phyloP scores from a whole-genome alignment of 2,329 filamentous ascomycete species.

The Waltergamsia citrina region DNA sequence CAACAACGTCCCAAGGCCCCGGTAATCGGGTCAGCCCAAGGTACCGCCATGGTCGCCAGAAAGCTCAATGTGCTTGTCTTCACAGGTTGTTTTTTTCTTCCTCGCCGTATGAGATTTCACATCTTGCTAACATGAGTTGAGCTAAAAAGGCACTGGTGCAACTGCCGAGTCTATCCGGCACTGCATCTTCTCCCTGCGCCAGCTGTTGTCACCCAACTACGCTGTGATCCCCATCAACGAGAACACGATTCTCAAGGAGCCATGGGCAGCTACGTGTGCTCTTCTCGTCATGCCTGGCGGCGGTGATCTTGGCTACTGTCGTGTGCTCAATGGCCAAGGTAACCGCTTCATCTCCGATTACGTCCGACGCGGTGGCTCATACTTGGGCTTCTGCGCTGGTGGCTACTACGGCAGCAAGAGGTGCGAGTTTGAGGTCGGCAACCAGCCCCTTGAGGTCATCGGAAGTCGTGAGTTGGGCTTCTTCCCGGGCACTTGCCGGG shows the following conservation, averaged over 20 bases:
- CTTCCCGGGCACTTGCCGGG: conserved; percentile 78
- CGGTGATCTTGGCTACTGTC: conserved; percentile 87
- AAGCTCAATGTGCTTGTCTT: conserved; percentile 91
- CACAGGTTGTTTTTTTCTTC: conserved; percentile 49
- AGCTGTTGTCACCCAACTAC: conserved; percentile 81
- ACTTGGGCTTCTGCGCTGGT: conserved; percentile 88
- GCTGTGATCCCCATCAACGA: conserved; percentile 82
- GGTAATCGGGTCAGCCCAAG: too few species aligned
- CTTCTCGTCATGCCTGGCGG: conserved; percentile 88
- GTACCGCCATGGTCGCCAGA: conserved; percentile 47
- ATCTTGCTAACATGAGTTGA: conserved; percentile 6
- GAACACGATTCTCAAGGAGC: conserved; percentile 75
- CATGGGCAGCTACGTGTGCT: conserved; percentile 80
- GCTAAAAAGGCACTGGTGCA: conserved; percentile 65
- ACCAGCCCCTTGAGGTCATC: conserved; percentile 68
- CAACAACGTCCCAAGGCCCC: too few species aligned
- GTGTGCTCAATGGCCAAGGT: conserved; percentile 75
- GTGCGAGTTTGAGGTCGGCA: conserved; percentile 89
- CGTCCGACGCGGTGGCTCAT: conserved; percentile 75
- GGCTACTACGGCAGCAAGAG: conserved; percentile 77
- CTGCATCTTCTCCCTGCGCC: conserved; percentile 76
- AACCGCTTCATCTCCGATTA: conserved; percentile 80
- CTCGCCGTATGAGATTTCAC: not conserved
- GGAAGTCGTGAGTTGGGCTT: conserved; percentile 80
- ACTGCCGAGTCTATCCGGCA: conserved; percentile 85